Conservation (phyloP, 139 green algal species). For the Ettlia oleoabundans region DNA sequence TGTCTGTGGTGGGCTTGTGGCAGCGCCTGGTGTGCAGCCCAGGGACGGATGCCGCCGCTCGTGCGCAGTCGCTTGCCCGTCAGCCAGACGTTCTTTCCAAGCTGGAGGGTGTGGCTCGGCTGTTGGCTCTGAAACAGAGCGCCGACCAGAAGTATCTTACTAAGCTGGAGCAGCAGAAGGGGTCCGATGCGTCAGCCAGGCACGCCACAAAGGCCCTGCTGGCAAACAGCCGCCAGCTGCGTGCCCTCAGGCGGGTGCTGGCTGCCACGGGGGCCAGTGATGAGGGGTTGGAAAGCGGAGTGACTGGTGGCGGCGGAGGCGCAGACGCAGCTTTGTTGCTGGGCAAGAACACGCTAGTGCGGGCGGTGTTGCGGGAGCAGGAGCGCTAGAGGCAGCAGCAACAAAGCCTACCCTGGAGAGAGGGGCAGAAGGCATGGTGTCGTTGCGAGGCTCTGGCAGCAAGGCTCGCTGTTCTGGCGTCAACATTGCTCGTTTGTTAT, state of each 20-base stretch:
- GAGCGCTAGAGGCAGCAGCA: not conserved
- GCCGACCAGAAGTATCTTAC: constrained; percentile 80
- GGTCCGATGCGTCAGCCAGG: constrained; percentile 45
- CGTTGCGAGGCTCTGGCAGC: too few relatives aligned
- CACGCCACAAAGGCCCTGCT: constrained; percentile 74
- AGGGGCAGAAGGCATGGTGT: too few relatives aligned
- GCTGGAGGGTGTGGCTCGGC: constrained; percentile 72
- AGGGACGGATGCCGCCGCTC: not conserved
- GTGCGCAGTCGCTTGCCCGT: constrained; percentile 36
- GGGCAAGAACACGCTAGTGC: constrained; percentile 44
- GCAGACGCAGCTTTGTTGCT: not conserved
- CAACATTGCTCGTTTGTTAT: too few relatives aligned
- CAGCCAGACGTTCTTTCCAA: constrained; percentile 47
- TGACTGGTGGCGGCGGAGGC: not conserved
- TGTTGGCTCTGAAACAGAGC: constrained; percentile 73
- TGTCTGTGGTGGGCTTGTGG: constrained; percentile 52
- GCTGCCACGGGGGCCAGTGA: constrained; percentile 24
- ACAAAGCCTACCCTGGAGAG: too few relatives aligned
- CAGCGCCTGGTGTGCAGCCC: constrained; percentile 45
- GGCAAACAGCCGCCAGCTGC: constrained; percentile 53
- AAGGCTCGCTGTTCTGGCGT: too few relatives aligned
- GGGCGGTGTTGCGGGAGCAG: not conserved
- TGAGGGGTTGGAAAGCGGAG: not conserved
- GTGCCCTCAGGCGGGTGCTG: constrained; percentile 58
- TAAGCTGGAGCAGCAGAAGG: constrained; percentile 78